A percentile compares a stretch with the other conserved stretches of the same genome.
phyloP scores from a whole-genome alignment of 306 rosid species.

The Mucuna pruriens region DNA sequence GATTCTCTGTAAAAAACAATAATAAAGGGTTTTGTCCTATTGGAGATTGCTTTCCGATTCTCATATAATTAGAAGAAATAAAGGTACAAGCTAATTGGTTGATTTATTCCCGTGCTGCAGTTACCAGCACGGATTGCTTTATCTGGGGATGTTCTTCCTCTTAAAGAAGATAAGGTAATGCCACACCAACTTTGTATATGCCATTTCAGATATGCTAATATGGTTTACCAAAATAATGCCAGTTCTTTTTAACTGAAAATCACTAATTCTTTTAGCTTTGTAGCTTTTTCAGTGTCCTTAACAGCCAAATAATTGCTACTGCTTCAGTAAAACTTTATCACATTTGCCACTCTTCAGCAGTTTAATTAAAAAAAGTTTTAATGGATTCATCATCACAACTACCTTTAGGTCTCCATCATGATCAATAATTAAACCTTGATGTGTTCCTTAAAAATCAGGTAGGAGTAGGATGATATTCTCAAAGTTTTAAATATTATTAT shows the following conservation, averaged over 20 bases:
- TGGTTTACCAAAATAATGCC: neutral
- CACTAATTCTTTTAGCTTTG: conserved; percentile 24
- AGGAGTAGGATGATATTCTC: neutral
- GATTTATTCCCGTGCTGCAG: conserved; percentile 59
- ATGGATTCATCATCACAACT: neutral
- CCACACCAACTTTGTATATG: conserved; percentile 20
- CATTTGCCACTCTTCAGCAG: neutral
- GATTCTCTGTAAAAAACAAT: neutral
- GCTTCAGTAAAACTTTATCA: conserved; percentile 6
- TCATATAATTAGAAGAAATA: conserved; percentile 27
- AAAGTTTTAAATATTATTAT: neutral
- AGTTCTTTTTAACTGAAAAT: conserved; percentile 10
- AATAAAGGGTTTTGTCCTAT: conserved; percentile 25
- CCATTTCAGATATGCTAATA: neutral
- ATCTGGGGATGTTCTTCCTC: conserved; percentile 80
- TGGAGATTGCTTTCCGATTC: conserved; percentile 31
- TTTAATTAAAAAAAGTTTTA: neutral
- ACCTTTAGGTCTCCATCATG: neutral
- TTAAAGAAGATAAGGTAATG: conserved; percentile 73
- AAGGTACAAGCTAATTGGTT: conserved; percentile 28
- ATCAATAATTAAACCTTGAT: neutral
- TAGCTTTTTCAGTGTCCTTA: conserved; percentile 15
- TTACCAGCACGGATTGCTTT: conserved; percentile 84
- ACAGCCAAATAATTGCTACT: conserved; percentile 4
- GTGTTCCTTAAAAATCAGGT: neutral